These are phyloP conservation scores for Cladosporium sp. DNA, from an alignment of 2,329 filamentous ascomycete species.

Conservation along the genomic window DNA sequence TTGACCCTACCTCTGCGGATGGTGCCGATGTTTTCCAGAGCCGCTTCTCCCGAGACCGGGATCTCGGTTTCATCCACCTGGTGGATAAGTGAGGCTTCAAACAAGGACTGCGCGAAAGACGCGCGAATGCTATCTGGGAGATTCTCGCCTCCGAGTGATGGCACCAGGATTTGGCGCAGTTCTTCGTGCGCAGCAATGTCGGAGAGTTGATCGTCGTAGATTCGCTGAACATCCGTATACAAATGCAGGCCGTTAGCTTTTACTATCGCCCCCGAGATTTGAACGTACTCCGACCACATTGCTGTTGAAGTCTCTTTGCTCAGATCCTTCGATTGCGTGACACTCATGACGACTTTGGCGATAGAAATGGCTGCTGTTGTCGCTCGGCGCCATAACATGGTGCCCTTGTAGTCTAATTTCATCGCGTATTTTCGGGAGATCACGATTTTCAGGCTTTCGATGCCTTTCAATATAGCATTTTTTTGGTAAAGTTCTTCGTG, in stretches of 20 bases:
- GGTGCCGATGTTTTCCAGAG: constrained; percentile 59
- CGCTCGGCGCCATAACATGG: constrained; percentile 73
- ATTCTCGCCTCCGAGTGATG: constrained; percentile 60
- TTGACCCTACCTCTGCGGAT: constrained; percentile 68
- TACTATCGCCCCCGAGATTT: constrained; percentile 35
- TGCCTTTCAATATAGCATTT: constrained; percentile 59
- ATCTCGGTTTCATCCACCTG: constrained; percentile 59
- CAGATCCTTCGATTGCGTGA: constrained; percentile 29
- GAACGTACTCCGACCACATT: constrained; percentile 59
- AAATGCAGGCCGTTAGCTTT: constrained; percentile 33
- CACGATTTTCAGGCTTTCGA: constrained; percentile 64
- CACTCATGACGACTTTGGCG: constrained; percentile 59
- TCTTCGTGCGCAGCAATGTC: constrained; percentile 71
- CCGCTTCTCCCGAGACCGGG: constrained; percentile 45
- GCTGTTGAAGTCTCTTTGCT: constrained; percentile 35
- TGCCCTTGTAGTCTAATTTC: constrained; percentile 63
- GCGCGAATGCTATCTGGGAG: constrained; percentile 65
- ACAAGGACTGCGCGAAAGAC: constrained; percentile 69
- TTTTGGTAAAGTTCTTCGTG: constrained; percentile 66
- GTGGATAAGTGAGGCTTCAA: constrained; percentile 78
- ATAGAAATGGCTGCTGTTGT: constrained; percentile 67
- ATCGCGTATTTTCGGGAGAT: constrained; percentile 79
- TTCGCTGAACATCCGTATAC: constrained; percentile 24
- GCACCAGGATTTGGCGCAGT: constrained; percentile 68
- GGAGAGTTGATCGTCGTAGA: constrained; percentile 69